Conservation (phyloP, 1,139 yeast genomes). For the Candida sojae region DNA sequence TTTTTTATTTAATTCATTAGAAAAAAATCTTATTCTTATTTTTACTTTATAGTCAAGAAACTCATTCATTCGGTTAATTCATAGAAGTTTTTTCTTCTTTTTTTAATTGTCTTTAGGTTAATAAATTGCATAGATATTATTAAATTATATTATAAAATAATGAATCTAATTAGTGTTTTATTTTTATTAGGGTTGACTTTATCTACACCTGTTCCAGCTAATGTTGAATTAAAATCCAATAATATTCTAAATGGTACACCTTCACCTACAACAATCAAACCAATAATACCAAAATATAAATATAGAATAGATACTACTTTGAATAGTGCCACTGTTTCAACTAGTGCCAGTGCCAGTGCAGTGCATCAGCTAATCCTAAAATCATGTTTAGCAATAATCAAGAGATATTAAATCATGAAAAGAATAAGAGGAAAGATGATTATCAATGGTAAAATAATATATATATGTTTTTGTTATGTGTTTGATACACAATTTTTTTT, state of each 20-base stretch:
- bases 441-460: not conserved
- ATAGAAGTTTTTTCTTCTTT: too few species aligned
- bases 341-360: too few species aligned
- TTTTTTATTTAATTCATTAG: too few species aligned
- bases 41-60: too few species aligned
- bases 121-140: too few species aligned
- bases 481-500: not conserved
- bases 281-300: constrained; percentile 13
- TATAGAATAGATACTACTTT: not conserved
- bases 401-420: constrained; percentile 12
- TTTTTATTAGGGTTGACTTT: constrained; percentile 3
- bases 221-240: constrained; percentile 21
- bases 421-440: not conserved
- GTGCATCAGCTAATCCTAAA: not conserved
- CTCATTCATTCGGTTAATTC: too few species aligned
- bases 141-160: not conserved
- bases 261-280: constrained; percentile 19
- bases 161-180: not conserved
- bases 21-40: not conserved
- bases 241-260: constrained; percentile 11
- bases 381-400: constrained; percentile 18
- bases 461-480: not conserved
- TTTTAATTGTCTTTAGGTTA: too few species aligned
- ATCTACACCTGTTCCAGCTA: constrained; percentile 28
- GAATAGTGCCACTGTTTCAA: not conserved